Percentiles rank a stretch among this genome's conserved stretches.
These are phyloP conservation scores for Akanthomyces lecanii DNA, from an alignment of 2,329 filamentous ascomycete species.

Conservation along the genomic window DNA sequence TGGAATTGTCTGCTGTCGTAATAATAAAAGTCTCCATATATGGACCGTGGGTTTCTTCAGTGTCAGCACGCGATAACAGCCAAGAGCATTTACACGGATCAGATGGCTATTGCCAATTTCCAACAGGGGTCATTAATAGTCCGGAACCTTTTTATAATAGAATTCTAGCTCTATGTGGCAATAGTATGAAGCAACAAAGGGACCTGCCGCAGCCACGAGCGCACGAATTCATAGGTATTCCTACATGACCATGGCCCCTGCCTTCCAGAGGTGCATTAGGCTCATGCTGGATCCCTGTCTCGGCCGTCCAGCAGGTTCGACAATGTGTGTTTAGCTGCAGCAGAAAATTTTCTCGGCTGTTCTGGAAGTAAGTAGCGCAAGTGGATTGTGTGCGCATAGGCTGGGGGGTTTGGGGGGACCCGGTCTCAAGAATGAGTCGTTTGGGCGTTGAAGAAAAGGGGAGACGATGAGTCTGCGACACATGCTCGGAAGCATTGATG, in stretches of 20 bases:
- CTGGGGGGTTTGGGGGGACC: background rate
- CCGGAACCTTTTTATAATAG: background rate
- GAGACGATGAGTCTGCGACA: conserved; percentile 6
- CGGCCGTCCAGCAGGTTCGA: conserved; percentile 3
- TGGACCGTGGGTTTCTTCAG: background rate
- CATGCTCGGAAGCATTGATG: conserved; percentile 14
- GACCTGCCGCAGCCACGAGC: background rate
- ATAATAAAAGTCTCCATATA: background rate
- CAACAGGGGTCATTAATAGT: background rate
- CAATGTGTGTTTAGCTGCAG: background rate
- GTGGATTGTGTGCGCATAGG: background rate
- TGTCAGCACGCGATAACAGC: conserved; percentile 2
- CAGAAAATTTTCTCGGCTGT: conserved; percentile 12
- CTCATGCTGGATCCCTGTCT: conserved; percentile 11
- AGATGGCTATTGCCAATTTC: background rate
- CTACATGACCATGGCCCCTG: background rate
- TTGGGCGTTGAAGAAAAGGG: conserved; percentile 5
- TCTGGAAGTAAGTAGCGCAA: conserved; percentile 14
- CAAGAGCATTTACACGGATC: conserved; percentile 1
- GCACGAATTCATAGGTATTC: background rate
- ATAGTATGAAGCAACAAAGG: background rate
- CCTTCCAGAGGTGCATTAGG: conserved; percentile 8
- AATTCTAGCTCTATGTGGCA: too few relatives aligned
- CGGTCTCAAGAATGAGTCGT: conserved; percentile 9
- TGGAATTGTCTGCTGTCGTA: background rate